A percentile compares a stretch with the other conserved stretches of the same genome.
Evolutionary conservation across 495 filamentous ascomycete genomes (phyloP).

Genomic region (Stereocaulon alpinum): DNA sequence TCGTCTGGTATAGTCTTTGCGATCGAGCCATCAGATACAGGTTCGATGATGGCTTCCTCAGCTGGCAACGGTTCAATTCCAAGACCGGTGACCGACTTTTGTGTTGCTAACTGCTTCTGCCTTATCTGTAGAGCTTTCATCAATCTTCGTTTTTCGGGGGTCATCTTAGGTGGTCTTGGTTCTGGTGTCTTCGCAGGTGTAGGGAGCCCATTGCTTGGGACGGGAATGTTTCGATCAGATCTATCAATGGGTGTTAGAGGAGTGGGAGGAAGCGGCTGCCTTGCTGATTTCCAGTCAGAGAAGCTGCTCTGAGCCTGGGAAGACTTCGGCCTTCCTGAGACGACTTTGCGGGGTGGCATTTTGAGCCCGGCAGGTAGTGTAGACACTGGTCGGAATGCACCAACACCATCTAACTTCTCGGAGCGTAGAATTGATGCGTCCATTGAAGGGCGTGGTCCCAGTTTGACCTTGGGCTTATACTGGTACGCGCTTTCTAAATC

Average conservation of each 20-base stretch:
- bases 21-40: not conserved
- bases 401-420: constrained; percentile 43
- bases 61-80: constrained; percentile 2
- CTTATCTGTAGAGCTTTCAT: constrained; percentile 90
- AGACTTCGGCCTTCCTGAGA: constrained; percentile 32
- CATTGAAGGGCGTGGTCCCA: constrained; percentile 70
- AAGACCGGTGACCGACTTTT: constrained; percentile 22
- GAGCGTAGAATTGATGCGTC: constrained; percentile 53
- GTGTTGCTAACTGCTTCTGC: constrained; percentile 54
- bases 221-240: constrained; percentile 27
- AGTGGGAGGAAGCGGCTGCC: constrained; percentile 38
- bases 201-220: constrained; percentile 34
- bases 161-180: constrained; percentile 52
- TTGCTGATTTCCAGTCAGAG: constrained; percentile 25
- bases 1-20: constrained; percentile 24
- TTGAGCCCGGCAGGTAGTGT: constrained; percentile 48
- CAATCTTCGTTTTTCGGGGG: constrained; percentile 79
- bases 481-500: constrained; percentile 51
- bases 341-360: constrained; percentile 35
- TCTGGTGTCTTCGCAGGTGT: constrained; percentile 15
- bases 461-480: constrained; percentile 64
- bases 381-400: constrained; percentile 59
- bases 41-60: not conserved
- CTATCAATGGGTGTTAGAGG: constrained; percentile 26
- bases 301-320: constrained; percentile 30